Percentiles rank a stretch among this genome's conserved stretches.
phyloP scores from a whole-genome alignment of 2,329 filamentous ascomycete genomes.

The Fusarium sp. region DNA sequence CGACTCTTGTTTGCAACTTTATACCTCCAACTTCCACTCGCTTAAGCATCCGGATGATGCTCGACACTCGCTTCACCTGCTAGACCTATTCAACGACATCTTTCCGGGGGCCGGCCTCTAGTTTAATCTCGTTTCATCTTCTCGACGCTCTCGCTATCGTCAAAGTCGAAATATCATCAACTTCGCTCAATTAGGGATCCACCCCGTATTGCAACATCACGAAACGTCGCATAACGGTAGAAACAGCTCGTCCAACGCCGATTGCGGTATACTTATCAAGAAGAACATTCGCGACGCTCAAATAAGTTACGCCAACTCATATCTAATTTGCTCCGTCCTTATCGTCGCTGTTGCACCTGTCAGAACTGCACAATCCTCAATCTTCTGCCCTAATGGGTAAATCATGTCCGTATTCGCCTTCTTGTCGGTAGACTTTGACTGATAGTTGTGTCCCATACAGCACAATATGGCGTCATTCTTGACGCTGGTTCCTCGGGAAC shows the following conservation, averaged over 20 bases:
- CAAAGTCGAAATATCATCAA: slow-evolving; percentile 2
- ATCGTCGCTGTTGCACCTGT: background rate
- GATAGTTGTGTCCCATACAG: slow-evolving; percentile 47
- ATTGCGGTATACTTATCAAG: background rate
- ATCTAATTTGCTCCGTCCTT: background rate
- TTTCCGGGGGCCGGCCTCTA: slow-evolving; percentile 1
- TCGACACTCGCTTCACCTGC: slow-evolving; percentile 34
- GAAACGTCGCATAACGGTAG: slow-evolving; percentile 4
- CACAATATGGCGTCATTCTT: slow-evolving; percentile 90
- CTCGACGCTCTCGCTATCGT: slow-evolving; percentile 2
- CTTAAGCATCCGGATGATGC: slow-evolving; percentile 33
- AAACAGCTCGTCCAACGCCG: background rate
- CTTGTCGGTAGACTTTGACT: slow-evolving; percentile 14
- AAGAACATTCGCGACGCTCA: background rate
- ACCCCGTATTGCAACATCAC: slow-evolving; percentile 23
- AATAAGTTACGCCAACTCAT: background rate
- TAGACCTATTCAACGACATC: slow-evolving; percentile 1
- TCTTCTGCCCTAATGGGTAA: slow-evolving; percentile 47
- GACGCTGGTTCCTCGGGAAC: slow-evolving; percentile 98
- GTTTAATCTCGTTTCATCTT: background rate
- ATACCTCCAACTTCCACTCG: slow-evolving; percentile 17
- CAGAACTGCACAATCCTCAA: background rate
- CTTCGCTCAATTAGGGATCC: slow-evolving; percentile 16
- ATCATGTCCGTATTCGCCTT: slow-evolving; percentile 46
- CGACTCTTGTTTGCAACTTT: slow-evolving; percentile 23